Base-by-base conservation (phyloP, 441 rosid genomes). In the Adansonia rubrostipa region DNA sequence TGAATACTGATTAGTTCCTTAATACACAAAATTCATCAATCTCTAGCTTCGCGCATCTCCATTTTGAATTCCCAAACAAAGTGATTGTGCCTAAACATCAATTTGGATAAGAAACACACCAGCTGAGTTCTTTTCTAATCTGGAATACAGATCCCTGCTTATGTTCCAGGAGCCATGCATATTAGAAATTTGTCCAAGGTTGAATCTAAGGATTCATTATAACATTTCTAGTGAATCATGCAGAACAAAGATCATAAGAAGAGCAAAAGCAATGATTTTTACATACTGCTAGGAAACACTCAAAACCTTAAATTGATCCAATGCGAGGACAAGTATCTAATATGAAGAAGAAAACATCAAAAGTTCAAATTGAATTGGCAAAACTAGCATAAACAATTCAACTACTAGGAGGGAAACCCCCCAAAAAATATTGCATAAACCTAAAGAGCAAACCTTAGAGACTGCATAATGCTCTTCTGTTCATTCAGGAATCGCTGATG, bases 381-480 rank as follows among this genome's bases (percentile, higher is more conserved):
- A 8, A 57, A 36, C 5, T 13, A 24, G 15, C 42, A 24, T 50
- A 22, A 69, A 69, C 10, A 19, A 48, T 20, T 69, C 40, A 69
- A 69, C 22, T 20, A 47, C 40, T 20, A 70, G 44, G 19, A 60
- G 72, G 75, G 36, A 63, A 63, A 67, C 36, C 20, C 9, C 33
- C 45, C 36, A 1, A 36, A 64, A 48, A 3, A 54, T 36, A 28
- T 28, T 44, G 65, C 13, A 69, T 5, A 68, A 45, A 47, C 9
- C 33, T 72, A 77, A 66, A 68, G 72, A 81, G 81, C 93, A 69
- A 86, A 97, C 99, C 99, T 97, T 83, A 97, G 85, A 64, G 99
- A 93, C 80, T 95, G 99, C 99, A 95, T 92, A 77, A 93, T 90
- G 83, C 93, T 93, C 86, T 90, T 95, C 73, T 95, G 94, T 79